phyloP scores from a whole-genome alignment of 768 basidiomycete species.

The Mrakia blollopis region DNA sequence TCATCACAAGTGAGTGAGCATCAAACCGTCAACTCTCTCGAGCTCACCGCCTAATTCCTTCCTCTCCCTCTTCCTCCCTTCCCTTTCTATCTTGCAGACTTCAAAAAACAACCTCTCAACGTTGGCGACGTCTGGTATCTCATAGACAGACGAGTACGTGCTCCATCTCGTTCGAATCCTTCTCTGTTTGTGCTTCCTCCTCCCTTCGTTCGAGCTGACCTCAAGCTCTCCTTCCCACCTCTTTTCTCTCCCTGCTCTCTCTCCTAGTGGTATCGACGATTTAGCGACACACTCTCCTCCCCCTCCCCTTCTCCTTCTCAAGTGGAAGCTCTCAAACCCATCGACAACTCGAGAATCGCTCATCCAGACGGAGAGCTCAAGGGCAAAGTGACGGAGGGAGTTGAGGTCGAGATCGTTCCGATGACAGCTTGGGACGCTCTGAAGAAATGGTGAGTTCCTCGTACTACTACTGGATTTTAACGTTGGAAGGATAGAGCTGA shows the following conservation, averaged over 20 bases:
- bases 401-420: slow-evolving; percentile 69
- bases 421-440: slow-evolving; percentile 65
- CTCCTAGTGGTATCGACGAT: slow-evolving; percentile 30
- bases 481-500: slow-evolving; percentile 60
- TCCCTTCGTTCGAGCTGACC: neutral
- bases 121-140: slow-evolving; percentile 25
- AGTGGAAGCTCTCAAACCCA: slow-evolving; percentile 51
- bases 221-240: neutral
- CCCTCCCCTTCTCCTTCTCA: neutral
- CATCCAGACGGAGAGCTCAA: slow-evolving; percentile 50
- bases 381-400: slow-evolving; percentile 55
- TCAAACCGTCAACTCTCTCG: neutral
- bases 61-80: neutral
- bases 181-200: too few relatives aligned
- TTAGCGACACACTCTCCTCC: neutral
- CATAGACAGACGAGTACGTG: slow-evolving; percentile 25
- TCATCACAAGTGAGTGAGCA: neutral
- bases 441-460: slow-evolving; percentile 65
- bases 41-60: neutral
- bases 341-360: slow-evolving; percentile 67
- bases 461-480: neutral
- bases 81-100: neutral
- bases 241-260: neutral
- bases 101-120: slow-evolving; percentile 32
- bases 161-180: neutral